These are phyloP conservation scores for Fraxinus angustifolia DNA, from an alignment of 305 asterid species.

Conservation along the genomic window DNA sequence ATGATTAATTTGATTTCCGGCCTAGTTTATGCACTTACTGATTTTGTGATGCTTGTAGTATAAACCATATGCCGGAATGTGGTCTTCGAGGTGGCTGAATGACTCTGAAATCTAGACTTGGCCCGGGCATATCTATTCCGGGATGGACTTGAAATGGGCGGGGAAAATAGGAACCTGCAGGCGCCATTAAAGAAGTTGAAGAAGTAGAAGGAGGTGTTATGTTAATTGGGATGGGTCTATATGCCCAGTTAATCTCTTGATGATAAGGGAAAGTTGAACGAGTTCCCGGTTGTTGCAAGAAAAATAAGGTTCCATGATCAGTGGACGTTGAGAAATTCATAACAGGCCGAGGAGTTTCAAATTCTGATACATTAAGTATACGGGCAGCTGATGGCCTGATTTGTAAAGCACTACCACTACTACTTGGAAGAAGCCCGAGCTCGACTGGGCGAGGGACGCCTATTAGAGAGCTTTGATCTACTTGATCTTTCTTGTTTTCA, in stretches of 20 bases:
- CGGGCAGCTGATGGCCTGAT: conserved; percentile 9
- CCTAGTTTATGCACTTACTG: conserved; percentile 52
- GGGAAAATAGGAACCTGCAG: conserved; percentile 28
- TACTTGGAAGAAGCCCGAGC: conserved; percentile 56
- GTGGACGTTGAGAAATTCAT: conserved; percentile 17
- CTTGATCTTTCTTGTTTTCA: not conserved
- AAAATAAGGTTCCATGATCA: conserved; percentile 31
- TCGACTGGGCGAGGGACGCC: conserved; percentile 37
- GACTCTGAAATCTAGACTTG: conserved; percentile 60
- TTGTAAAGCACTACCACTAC: conserved; percentile 8
- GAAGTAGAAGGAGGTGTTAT: conserved; percentile 12
- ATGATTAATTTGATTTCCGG: not conserved
- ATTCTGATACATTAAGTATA: conserved; percentile 24
- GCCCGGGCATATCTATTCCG: conserved; percentile 28
- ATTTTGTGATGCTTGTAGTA: conserved; percentile 64
- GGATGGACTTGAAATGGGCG: conserved; percentile 37
- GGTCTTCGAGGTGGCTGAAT: conserved; percentile 74
- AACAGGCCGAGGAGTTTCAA: conserved; percentile 32
- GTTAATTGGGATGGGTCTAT: conserved; percentile 47
- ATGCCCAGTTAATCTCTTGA: conserved; percentile 49
- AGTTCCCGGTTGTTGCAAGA: conserved; percentile 35
- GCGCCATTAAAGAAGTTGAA: conserved; percentile 26
- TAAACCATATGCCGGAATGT: conserved; percentile 88
- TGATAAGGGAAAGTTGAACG: conserved; percentile 26
- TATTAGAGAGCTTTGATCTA: conserved; percentile 14